Evolutionary conservation across 2,329 filamentous ascomycete species (phyloP).

Genomic region (Rhynchosporium graminicola): DNA sequence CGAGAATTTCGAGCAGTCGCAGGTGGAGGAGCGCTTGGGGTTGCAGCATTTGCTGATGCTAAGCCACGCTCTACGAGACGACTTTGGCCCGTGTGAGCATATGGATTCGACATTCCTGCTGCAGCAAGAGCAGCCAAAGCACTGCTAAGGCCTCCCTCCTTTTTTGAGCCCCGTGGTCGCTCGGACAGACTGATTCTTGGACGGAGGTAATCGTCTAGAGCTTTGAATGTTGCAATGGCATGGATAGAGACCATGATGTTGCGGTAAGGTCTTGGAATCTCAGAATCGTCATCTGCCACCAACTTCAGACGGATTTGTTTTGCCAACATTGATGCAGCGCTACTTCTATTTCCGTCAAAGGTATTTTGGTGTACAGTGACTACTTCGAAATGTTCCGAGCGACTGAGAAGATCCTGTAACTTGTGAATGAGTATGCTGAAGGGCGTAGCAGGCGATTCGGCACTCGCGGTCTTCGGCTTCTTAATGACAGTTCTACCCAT

Average conservation of each 20-base stretch:
- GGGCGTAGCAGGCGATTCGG: slow-evolving; percentile 73
- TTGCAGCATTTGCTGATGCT: slow-evolving; percentile 36
- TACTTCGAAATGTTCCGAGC: slow-evolving; percentile 97
- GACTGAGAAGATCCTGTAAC: slow-evolving; percentile 90
- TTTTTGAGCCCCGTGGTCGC: slow-evolving; percentile 63
- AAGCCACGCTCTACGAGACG: slow-evolving; percentile 37
- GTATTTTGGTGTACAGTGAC: slow-evolving; percentile 92
- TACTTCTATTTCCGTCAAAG: slow-evolving; percentile 86
- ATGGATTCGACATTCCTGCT: slow-evolving; percentile 59
- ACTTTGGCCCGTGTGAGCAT: slow-evolving; percentile 34
- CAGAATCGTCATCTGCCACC: slow-evolving; percentile 84
- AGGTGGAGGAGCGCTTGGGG: slow-evolving; percentile 44
- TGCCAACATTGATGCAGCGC: slow-evolving; percentile 91
- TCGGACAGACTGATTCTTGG: slow-evolving; percentile 84
- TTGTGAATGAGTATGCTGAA: slow-evolving; percentile 93
- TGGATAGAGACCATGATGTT: slow-evolving; percentile 99
- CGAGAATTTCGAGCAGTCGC: slow-evolving; percentile 40
- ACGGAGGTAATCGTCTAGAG: slow-evolving; percentile 90
- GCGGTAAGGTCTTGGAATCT: slow-evolving; percentile 82
- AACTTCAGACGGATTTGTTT: slow-evolving; percentile 92
- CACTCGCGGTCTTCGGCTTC: slow-evolving; percentile 60
- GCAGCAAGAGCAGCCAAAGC: slow-evolving; percentile 77
- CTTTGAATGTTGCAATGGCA: slow-evolving; percentile 96
- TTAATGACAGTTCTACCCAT: slow-evolving; percentile 75
- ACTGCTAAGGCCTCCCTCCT: slow-evolving; percentile 64